Conservation (phyloP, 2,329 filamentous ascomycete species). For the Colletotrichum gigasporum region DNA sequence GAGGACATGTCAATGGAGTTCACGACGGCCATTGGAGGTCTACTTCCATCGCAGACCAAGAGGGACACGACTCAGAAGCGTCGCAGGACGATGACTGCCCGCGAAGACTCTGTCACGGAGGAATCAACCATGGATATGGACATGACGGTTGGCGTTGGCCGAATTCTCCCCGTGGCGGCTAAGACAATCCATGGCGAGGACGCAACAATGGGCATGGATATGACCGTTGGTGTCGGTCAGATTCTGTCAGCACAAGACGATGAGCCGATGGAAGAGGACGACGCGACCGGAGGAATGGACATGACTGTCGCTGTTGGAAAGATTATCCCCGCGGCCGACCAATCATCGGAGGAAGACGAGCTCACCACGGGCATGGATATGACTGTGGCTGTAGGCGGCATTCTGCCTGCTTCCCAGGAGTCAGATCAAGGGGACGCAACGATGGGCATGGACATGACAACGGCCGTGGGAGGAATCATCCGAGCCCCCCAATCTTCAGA, state of each 20-base stretch:
- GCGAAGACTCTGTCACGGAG: slow-evolving; percentile 45
- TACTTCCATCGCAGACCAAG: slow-evolving; percentile 49
- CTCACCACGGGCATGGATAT: slow-evolving; percentile 67
- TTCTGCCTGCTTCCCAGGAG: slow-evolving; percentile 48
- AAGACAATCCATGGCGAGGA: slow-evolving; percentile 39
- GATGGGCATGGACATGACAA: slow-evolving; percentile 75
- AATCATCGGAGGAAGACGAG: slow-evolving; percentile 29
- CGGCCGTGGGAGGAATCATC: slow-evolving; percentile 71
- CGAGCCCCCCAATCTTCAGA: slow-evolving; percentile 46
- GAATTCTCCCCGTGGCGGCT: slow-evolving; percentile 53
- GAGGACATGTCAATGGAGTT: slow-evolving; percentile 85
- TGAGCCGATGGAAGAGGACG: slow-evolving; percentile 58
- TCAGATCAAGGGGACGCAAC: slow-evolving; percentile 51
- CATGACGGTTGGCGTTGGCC: slow-evolving; percentile 68
- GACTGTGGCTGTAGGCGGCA: slow-evolving; percentile 65
- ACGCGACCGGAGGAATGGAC: slow-evolving; percentile 65
- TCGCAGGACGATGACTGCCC: slow-evolving; percentile 37
- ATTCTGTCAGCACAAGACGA: slow-evolving; percentile 49
- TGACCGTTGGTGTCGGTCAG: slow-evolving; percentile 70
- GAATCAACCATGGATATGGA: slow-evolving; percentile 59
- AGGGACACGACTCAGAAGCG: slow-evolving; percentile 21
- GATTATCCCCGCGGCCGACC: slow-evolving; percentile 43
- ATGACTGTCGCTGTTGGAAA: slow-evolving; percentile 60
- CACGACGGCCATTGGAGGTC: slow-evolving; percentile 70
- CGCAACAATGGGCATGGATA: slow-evolving; percentile 71